phyloP scores from a whole-genome alignment of 805 yeast genomes.

The Saccharomycopsis capsularis region DNA sequence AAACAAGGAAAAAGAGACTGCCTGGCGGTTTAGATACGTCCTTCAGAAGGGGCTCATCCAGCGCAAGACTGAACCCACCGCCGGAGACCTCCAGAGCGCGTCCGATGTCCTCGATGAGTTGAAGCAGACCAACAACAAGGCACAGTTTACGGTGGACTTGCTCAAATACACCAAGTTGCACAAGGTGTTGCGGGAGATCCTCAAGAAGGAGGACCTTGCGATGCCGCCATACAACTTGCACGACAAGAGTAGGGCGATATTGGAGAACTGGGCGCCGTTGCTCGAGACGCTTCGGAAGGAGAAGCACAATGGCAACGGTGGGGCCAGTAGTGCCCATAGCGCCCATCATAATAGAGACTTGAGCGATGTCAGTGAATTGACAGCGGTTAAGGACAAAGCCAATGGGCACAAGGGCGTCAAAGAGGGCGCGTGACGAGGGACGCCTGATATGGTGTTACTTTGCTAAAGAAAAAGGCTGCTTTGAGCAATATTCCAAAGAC shows the following conservation, averaged over 20 bases:
- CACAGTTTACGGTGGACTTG: constrained; percentile 3
- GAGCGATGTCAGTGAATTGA: constrained; percentile 15
- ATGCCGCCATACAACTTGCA: constrained; percentile 8
- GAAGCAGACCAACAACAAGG: constrained; percentile 3
- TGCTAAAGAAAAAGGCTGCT: too few species aligned
- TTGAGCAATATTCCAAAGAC: too few species aligned
- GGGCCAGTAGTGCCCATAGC: neutral
- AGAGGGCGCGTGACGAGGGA: too few species aligned
- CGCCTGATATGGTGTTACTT: too few species aligned
- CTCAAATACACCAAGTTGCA: constrained; percentile 15
- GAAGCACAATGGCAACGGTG: constrained; percentile 10
- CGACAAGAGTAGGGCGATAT: constrained; percentile 1
- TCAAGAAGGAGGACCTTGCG: constrained; percentile 10
- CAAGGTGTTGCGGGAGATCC: constrained; percentile 19
- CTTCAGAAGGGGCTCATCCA: constrained; percentile 20
- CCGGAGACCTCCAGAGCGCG: constrained; percentile 5
- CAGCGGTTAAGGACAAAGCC: too few species aligned
- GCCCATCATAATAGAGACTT: constrained; percentile 11
- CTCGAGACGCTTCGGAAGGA: constrained; percentile 16
- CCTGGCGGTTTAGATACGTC: constrained; percentile 16
- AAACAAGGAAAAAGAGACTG: constrained; percentile 2
- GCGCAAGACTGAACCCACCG: constrained; percentile 8
- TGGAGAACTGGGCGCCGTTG: constrained; percentile 11
- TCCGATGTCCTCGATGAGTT: constrained; percentile 4
- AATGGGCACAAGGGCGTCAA: too few species aligned